Evolutionary conservation across 192 early-diverging fungal genomes (phyloP), one percentile per base, ranked within the genome.

Genomic region (Obelidium mucronatum): DNA sequence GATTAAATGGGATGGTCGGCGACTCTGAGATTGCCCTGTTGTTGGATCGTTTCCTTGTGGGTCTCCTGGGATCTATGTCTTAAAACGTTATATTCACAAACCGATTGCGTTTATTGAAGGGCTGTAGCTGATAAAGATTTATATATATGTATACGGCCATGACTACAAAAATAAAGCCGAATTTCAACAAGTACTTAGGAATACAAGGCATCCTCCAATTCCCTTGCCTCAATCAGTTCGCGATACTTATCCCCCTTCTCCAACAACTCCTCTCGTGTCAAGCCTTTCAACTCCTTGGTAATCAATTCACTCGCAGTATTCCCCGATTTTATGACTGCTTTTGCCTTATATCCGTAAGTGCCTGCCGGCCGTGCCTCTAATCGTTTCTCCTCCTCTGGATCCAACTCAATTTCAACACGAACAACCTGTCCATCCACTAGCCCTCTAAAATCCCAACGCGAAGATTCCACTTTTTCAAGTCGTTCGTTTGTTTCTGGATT

Each of bases 301-400:
- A 74, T 74, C 24, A 62, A 59, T n/a, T 74, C 59, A 4, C 33
- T 34, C 28, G 61, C 65, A 40, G 31, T 30, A 35, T 63, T 63
- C 8, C 68, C 53, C 36, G 36, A 35, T 34, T 53, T 69, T 13
- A 69, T 36, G 11, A 30, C 42, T 13, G 67, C 3, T 54, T 51
- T 53, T 24, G 61, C 56, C 44, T 74, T 74, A n/a, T 65, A 74
- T 40, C 51, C 44, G 22, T 53, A 30, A 2, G 48, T 24, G 19
- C 40, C 44, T 8, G 11, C 44, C 6, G 68, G 44, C 33, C 56
- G 24, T 11, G 52, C 17, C 30, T 35, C 33, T 4, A 56, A 11
- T 22, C 73, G 28, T 51, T 74, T 74, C 31, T 35, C 48, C 64
- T 74, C 73, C 37, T 74, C 73, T 39, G 58, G 58, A 74, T 74